Conservation (phyloP, 1,284 basidiomycete genomes). For the Peniophora sp. region DNA sequence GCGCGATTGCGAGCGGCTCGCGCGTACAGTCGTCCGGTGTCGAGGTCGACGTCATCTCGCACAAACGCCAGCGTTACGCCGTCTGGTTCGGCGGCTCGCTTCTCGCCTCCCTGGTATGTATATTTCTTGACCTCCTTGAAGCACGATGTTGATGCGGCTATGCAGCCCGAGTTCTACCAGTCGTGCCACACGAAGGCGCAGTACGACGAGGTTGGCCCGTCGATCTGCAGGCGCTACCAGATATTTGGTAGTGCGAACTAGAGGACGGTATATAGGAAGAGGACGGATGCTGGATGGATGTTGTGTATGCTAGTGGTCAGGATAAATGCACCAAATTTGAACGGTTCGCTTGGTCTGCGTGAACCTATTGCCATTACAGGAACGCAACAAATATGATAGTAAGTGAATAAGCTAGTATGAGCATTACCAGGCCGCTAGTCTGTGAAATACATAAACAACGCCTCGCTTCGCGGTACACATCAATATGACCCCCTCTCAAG, state of each 20-base stretch:
- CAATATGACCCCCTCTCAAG: too few species aligned
- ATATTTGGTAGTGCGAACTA: conserved; percentile 89
- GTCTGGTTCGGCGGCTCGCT: conserved; percentile 99
- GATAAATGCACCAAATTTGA: too few species aligned
- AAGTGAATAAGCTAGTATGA: too few species aligned
- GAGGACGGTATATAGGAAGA: conserved; percentile 6
- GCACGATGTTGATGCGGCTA: conserved; percentile 4
- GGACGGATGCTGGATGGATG: not conserved
- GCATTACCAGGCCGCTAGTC: too few species aligned
- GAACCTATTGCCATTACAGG: too few species aligned
- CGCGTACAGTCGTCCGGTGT: conserved; percentile 85
- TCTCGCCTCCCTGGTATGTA: conserved; percentile 79
- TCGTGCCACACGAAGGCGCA: conserved; percentile 96
- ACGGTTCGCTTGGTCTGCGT: too few species aligned
- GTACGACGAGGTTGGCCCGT: conserved; percentile 96
- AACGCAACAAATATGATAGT: too few species aligned
- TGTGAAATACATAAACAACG: too few species aligned
- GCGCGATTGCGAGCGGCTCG: conserved; percentile 64
- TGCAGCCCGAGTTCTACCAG: conserved; percentile 92
- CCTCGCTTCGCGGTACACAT: too few species aligned
- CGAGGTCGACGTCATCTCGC: conserved; percentile 95
- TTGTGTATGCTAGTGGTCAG: not conserved
- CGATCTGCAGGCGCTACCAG: conserved; percentile 91
- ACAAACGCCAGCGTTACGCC: conserved; percentile 94
- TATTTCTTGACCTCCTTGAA: conserved; percentile 8